phyloP scores from a whole-genome alignment of 129 eudicot species.

The Tanacetum coccineum region DNA sequence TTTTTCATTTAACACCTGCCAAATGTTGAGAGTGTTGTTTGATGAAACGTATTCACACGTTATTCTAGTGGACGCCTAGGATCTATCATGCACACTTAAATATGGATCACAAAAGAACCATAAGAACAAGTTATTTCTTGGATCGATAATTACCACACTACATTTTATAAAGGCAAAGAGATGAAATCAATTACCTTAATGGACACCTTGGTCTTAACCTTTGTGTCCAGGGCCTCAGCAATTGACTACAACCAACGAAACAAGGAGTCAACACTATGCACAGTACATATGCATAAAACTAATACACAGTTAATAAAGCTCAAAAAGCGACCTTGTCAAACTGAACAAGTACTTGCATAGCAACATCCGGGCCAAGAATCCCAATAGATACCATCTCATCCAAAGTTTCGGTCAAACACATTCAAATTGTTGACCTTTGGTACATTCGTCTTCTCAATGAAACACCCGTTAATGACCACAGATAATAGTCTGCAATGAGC shows the following conservation, averaged over 20 bases:
- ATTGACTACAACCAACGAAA: slow-evolving; percentile 42
- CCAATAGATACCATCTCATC: slow-evolving; percentile 86
- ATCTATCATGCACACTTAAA: too few relatives aligned
- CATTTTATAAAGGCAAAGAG: too few relatives aligned
- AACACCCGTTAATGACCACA: too few relatives aligned
- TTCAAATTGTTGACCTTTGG: slow-evolving; percentile 86
- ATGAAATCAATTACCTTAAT: slow-evolving; percentile 34
- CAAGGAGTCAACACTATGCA: slow-evolving; percentile 13
- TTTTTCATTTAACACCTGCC: neutral
- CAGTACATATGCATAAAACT: neutral
- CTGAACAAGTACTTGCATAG: slow-evolving; percentile 91
- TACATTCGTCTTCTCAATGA: slow-evolving; percentile 71
- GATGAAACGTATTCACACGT: neutral
- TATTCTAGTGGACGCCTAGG: too few relatives aligned
- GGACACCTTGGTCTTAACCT: slow-evolving; percentile 48
- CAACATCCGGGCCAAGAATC: slow-evolving; percentile 72
- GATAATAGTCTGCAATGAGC: too few relatives aligned
- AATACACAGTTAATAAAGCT: neutral
- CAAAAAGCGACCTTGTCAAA: slow-evolving; percentile 65
- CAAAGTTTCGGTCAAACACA: slow-evolving; percentile 89
- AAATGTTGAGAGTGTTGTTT: neutral
- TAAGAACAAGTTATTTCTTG: too few relatives aligned
- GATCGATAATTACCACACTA: too few relatives aligned
- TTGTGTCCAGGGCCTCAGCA: slow-evolving; percentile 52
- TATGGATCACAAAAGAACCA: too few relatives aligned